Conservation (phyloP, 2,329 filamentous ascomycete species). For the Trichophyton equinum region DNA sequence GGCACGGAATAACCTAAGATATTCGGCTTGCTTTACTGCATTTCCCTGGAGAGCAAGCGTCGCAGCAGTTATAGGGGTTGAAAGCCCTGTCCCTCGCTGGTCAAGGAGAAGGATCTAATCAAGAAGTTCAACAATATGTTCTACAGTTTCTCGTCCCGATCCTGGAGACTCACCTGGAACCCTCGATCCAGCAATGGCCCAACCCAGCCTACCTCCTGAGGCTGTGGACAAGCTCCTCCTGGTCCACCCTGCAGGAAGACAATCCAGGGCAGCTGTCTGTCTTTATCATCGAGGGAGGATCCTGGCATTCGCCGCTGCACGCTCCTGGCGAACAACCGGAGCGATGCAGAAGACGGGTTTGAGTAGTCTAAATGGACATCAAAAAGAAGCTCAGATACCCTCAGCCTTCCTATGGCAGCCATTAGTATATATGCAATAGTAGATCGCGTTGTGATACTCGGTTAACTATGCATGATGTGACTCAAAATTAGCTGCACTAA, state of each 20-base stretch:
- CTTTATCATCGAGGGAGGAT: slow-evolving; percentile 34
- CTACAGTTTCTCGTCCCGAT: not conserved
- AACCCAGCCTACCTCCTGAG: slow-evolving; percentile 62
- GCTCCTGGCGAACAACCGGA: slow-evolving; percentile 67
- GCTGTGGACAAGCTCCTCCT: slow-evolving; percentile 61
- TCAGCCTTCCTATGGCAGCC: slow-evolving; percentile 49
- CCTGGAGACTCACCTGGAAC: slow-evolving; percentile 50
- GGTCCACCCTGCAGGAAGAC: slow-evolving; percentile 80
- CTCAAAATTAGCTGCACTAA: not conserved
- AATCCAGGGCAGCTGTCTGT: slow-evolving; percentile 44
- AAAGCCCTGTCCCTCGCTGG: slow-evolving; percentile 78
- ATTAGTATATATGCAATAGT: not conserved
- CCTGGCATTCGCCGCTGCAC: slow-evolving; percentile 56
- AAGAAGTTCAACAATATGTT: not conserved
- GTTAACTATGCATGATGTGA: not conserved
- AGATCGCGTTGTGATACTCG: not conserved
- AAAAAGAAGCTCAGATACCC: slow-evolving; percentile 73
- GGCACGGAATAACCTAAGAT: slow-evolving; percentile 73
- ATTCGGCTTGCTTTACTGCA: slow-evolving; percentile 57
- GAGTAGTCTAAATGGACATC: slow-evolving; percentile 70
- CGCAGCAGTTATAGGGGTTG: slow-evolving; percentile 62
- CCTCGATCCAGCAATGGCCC: slow-evolving; percentile 60
- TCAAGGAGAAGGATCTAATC: slow-evolving; percentile 62
- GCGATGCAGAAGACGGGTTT: slow-evolving; percentile 45
- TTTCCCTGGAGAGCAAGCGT: slow-evolving; percentile 56